These are phyloP conservation scores for Candida xyloterini DNA, from an alignment of 805 yeast genomes.

Conservation along the genomic window DNA sequence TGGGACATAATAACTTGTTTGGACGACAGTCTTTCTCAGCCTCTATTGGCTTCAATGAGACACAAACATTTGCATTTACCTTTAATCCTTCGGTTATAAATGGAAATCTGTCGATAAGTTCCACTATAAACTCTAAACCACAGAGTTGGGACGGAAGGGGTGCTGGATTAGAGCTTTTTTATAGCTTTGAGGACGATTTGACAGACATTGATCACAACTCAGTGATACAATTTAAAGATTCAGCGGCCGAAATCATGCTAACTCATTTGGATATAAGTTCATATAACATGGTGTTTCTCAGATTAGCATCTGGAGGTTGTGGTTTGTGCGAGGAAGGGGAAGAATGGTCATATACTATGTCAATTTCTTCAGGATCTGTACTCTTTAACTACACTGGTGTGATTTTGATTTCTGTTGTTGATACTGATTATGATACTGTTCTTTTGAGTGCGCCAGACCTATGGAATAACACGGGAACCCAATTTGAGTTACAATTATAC, in stretches of 20 bases:
- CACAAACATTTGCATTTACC: conserved; percentile 14
- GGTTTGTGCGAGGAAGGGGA: conserved; percentile 17
- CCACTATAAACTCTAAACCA: conserved; percentile 3
- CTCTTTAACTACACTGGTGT: conserved; percentile 67
- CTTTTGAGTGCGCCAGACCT: conserved; percentile 36
- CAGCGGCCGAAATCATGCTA: neutral
- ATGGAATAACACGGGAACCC: conserved; percentile 1
- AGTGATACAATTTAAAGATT: conserved; percentile 2
- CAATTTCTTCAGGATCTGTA: conserved; percentile 57
- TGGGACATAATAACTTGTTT: neutral
- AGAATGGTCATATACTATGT: conserved; percentile 61
- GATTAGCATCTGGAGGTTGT: conserved; percentile 25
- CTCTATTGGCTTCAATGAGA: conserved; percentile 11
- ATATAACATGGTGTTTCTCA: conserved; percentile 4
- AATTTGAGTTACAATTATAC: conserved; percentile 18
- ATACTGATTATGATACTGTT: conserved; percentile 66
- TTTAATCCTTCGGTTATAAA: neutral
- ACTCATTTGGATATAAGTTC: neutral
- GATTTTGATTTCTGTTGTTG: conserved; percentile 55
- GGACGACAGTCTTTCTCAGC: conserved; percentile 6
- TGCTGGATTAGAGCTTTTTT: conserved; percentile 6
- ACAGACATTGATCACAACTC: neutral
- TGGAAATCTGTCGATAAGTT: conserved; percentile 4
- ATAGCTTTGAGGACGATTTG: conserved; percentile 9
- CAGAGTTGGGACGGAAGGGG: conserved; percentile 3